phyloP scores from a whole-genome alignment of 768 basidiomycete species.

The Kockovaella imperatae region DNA sequence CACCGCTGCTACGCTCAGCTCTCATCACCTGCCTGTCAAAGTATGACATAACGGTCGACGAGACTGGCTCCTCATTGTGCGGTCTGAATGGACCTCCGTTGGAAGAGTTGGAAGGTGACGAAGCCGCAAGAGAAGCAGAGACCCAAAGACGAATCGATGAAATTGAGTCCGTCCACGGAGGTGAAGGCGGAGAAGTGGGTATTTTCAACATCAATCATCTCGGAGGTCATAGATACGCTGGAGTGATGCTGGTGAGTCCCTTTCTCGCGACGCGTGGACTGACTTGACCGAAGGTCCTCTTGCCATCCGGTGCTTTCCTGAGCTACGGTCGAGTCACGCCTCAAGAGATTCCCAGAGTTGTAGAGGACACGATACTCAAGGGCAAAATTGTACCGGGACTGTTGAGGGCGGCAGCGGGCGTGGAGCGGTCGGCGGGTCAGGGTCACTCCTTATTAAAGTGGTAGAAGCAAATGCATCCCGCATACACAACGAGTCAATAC shows the following conservation, averaged over 20 bases:
- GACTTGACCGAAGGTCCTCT: conserved; percentile 59
- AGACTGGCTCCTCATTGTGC: conserved; percentile 25
- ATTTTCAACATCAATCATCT: conserved; percentile 82
- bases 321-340: conserved; percentile 94
- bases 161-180: conserved; percentile 53
- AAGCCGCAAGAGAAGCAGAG: conserved; percentile 54
- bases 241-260: conserved; percentile 73
- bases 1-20: conserved; percentile 50
- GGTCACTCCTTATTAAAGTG: not conserved
- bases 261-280: conserved; percentile 1
- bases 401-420: conserved; percentile 75
- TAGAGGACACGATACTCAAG: conserved; percentile 70
- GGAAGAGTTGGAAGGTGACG: conserved; percentile 54
- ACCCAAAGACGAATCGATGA: conserved; percentile 51
- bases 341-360: conserved; percentile 58
- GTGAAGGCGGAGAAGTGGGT: conserved; percentile 56
- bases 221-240: conserved; percentile 87
- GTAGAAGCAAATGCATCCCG: not conserved
- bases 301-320: conserved; percentile 71
- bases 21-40: conserved; percentile 57
- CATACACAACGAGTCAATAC: too few species aligned
- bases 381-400: conserved; percentile 78
- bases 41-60: conserved; percentile 35
- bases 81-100: conserved; percentile 52
- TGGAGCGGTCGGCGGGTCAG: conserved; percentile 35